A percentile compares a stretch with the other conserved stretches of the same genome.
Evolutionary conservation across 2,329 filamentous ascomycete species (phyloP).

Genomic region (Penicillium sp.): DNA sequence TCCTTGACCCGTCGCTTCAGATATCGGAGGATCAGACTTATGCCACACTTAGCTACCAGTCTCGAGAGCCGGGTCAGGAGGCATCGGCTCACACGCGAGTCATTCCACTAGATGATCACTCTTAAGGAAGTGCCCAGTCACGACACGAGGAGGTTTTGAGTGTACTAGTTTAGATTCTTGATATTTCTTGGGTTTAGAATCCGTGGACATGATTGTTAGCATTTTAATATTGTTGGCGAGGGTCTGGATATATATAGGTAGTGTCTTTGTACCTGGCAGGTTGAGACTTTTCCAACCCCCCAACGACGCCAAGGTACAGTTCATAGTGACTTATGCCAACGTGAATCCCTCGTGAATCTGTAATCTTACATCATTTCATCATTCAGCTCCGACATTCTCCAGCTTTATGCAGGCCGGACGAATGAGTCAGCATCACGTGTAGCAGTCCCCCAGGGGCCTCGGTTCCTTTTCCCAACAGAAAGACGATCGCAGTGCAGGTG

Average conservation of each 20-base stretch:
- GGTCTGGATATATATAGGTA: too few relatives aligned
- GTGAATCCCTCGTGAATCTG: too few relatives aligned
- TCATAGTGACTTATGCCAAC: too few relatives aligned
- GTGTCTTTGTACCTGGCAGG: too few relatives aligned
- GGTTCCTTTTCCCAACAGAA: conserved; percentile 11
- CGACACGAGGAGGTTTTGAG: too few relatives aligned
- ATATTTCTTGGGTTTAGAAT: too few relatives aligned
- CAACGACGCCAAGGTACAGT: too few relatives aligned
- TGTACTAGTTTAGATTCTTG: too few relatives aligned
- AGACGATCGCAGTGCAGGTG: conserved; percentile 1
- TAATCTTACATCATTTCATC: not conserved
- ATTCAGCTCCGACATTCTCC: not conserved
- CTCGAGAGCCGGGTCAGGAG: not conserved
- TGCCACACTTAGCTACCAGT: not conserved
- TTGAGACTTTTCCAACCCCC: too few relatives aligned
- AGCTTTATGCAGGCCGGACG: not conserved
- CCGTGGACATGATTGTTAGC: too few relatives aligned
- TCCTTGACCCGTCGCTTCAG: not conserved
- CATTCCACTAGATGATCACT: not conserved
- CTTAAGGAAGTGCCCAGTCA: not conserved
- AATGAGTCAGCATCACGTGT: conserved; percentile 14
- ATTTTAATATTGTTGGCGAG: too few relatives aligned
- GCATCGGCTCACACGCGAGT: not conserved
- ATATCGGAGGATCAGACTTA: conserved; percentile 1
- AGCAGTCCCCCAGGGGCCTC: conserved; percentile 1